A percentile compares a stretch with the other conserved stretches of the same genome.
phyloP scores from a whole-genome alignment of 345 rosid genomes.

The Viola odorata region DNA sequence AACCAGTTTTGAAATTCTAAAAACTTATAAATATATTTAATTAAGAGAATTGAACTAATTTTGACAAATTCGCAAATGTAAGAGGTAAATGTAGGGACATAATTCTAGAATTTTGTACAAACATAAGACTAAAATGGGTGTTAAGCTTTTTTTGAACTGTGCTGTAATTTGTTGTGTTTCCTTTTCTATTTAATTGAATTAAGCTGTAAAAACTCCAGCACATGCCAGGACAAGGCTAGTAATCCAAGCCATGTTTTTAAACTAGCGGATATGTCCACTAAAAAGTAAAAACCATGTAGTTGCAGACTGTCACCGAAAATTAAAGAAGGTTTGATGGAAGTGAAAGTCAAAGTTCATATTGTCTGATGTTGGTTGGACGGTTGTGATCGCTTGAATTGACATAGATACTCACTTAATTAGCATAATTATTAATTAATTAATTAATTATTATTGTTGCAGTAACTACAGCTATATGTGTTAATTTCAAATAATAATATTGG shows the following conservation, averaged over 20 bases:
- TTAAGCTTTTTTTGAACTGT: too few species aligned
- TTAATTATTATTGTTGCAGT: too few species aligned
- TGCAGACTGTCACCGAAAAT: background rate
- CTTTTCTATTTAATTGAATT: too few species aligned
- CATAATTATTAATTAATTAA: too few species aligned
- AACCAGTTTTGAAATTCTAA: too few species aligned
- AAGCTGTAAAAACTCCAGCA: conserved; percentile 32
- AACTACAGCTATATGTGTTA: conserved; percentile 12
- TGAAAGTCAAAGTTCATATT: conserved; percentile 55
- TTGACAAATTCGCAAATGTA: too few species aligned
- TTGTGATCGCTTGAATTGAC: conserved; percentile 48
- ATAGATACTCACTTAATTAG: conserved; percentile 39
- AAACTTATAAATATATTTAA: too few species aligned
- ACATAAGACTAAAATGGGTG: background rate
- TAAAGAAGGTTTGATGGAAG: conserved; percentile 17
- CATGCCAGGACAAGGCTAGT: conserved; percentile 33
- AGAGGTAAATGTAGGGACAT: too few species aligned
- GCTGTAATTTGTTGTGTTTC: background rate
- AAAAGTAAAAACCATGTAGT: conserved; percentile 13
- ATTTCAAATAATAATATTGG: conserved; percentile 25
- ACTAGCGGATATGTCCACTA: conserved; percentile 14
- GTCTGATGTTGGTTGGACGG: conserved; percentile 47
- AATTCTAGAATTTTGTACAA: background rate
- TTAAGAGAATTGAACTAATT: too few species aligned
- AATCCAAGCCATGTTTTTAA: conserved; percentile 36